These are phyloP conservation scores for Houttuynia cordata DNA, from an alignment of 164 flowering plant species.

Conservation along the genomic window DNA sequence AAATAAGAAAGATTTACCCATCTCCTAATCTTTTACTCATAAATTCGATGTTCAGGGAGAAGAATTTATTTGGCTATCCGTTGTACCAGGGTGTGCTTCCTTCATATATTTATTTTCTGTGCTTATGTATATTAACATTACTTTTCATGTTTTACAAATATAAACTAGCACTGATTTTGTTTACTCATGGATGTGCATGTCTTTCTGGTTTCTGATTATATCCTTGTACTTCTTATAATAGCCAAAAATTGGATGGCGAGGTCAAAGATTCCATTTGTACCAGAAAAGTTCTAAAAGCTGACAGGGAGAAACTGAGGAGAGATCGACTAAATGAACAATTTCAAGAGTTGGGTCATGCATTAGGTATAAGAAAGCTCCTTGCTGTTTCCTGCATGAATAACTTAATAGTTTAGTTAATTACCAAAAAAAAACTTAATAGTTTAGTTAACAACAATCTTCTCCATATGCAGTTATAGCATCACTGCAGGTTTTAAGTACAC, in stretches of 20 bases:
- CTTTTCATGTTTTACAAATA: no score
- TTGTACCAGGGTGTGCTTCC: no score
- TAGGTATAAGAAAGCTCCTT: slow-evolving; percentile 33
- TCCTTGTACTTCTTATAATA: slow-evolving; percentile 3
- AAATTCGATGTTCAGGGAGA: no score
- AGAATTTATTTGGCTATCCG: no score
- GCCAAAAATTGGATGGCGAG: slow-evolving; percentile 39
- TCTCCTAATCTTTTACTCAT: no score
- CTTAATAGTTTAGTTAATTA: no score
- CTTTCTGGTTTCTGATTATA: neutral
- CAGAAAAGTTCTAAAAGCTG: slow-evolving; percentile 89
- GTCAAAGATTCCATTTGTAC: slow-evolving; percentile 40
- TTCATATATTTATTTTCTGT: no score
- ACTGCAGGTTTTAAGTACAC: neutral
- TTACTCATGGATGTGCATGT: no score
- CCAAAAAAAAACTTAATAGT: neutral
- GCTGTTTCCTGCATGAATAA: no score
- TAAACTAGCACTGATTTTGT: no score
- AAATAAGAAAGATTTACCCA: no score
- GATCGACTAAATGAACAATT: slow-evolving; percentile 86
- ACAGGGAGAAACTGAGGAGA: slow-evolving; percentile 85
- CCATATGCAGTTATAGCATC: neutral
- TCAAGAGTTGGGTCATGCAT: slow-evolving; percentile 59
- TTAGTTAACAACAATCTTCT: neutral
- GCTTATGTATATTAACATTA: no score